A percentile compares a stretch with the other conserved stretches of the same genome.
phyloP scores from a whole-genome alignment of 495 filamentous ascomycete genomes.

The Aspergillus carlsbadensis region DNA sequence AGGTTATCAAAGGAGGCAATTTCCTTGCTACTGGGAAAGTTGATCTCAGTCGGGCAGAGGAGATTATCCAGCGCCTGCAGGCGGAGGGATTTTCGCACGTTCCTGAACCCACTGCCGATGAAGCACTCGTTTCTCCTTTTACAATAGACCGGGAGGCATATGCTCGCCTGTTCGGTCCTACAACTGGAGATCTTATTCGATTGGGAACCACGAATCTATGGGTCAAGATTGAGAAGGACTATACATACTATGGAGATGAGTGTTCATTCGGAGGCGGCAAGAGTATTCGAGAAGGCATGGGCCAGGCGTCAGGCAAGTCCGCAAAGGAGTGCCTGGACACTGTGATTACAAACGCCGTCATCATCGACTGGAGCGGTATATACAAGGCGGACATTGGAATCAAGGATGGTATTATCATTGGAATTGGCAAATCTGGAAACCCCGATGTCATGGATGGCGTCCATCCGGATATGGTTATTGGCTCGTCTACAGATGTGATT shows the following conservation, averaged over 20 bases:
- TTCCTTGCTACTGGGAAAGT: constrained; percentile 70
- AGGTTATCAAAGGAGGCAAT: constrained; percentile 86
- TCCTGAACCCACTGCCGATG: constrained; percentile 60
- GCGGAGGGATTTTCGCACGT: constrained; percentile 74
- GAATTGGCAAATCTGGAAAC: constrained; percentile 94
- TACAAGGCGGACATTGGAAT: constrained; percentile 98
- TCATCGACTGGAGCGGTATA: constrained; percentile 90
- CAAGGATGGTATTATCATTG: constrained; percentile 82
- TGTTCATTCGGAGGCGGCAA: constrained; percentile 96
- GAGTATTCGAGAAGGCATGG: constrained; percentile 94
- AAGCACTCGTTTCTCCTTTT: constrained; percentile 53
- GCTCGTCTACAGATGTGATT: constrained; percentile 92
- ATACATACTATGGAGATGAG: constrained; percentile 85
- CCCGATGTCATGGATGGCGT: constrained; percentile 96
- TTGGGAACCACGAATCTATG: constrained; percentile 86
- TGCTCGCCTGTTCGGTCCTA: constrained; percentile 88
- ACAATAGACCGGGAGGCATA: constrained; percentile 79
- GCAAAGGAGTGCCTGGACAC: constrained; percentile 76
- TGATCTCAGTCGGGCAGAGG: constrained; percentile 57
- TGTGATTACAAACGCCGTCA: constrained; percentile 87
- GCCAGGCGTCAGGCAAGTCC: constrained; percentile 75
- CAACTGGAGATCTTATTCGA: constrained; percentile 78
- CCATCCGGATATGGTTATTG: constrained; percentile 73
- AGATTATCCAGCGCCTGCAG: constrained; percentile 65
- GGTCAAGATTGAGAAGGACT: constrained; percentile 88